A percentile compares a stretch with the other conserved stretches of the same genome.
Conservation (phyloP, 805 yeast species). For the Teunomyces lycoperdinae region DNA sequence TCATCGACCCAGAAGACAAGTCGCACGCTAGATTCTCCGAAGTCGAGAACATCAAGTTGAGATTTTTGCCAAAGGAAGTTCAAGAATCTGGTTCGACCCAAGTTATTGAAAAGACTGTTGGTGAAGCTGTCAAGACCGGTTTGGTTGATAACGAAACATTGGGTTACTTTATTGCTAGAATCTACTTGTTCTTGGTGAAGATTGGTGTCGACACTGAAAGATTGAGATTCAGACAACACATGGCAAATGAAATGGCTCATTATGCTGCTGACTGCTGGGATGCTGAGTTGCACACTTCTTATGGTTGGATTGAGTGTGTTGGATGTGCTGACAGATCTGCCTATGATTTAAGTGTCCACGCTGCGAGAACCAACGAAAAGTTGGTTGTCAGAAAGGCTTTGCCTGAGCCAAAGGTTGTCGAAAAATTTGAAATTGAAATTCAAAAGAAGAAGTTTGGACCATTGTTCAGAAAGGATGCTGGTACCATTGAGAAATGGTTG, state of each 20-base stretch:
- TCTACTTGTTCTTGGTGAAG: conserved; percentile 74
- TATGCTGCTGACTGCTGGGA: conserved; percentile 99
- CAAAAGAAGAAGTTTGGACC: conserved; percentile 98
- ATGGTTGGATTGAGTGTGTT: conserved; percentile 99
- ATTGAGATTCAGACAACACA: conserved; percentile 96
- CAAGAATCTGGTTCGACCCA: conserved; percentile 84
- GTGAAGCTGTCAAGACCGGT: conserved; percentile 84
- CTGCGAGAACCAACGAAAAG: conserved; percentile 93
- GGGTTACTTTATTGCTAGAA: conserved; percentile 95
- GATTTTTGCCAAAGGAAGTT: conserved; percentile 79
- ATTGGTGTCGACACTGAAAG: conserved; percentile 86
- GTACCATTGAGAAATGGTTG: conserved; percentile 82
- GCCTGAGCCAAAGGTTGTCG: conserved; percentile 79
- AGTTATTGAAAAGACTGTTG: conserved; percentile 63
- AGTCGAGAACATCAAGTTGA: conserved; percentile 68
- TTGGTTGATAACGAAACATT: conserved; percentile 96
- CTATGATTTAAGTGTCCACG: conserved; percentile 91
- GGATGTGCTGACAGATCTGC: conserved; percentile 99
- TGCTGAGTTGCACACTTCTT: conserved; percentile 91
- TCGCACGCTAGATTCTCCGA: conserved; percentile 75
- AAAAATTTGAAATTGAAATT: conserved; percentile 78
- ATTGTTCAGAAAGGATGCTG: conserved; percentile 94
- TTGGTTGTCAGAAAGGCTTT: conserved; percentile 90
- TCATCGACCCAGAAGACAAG: conserved; percentile 90
- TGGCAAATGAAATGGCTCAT: conserved; percentile 99